Evolutionary conservation across 352 stramenopile species (phyloP), one percentile per base, ranked within the genome.

Genomic region (Pilasporangium apinafurcum): DNA sequence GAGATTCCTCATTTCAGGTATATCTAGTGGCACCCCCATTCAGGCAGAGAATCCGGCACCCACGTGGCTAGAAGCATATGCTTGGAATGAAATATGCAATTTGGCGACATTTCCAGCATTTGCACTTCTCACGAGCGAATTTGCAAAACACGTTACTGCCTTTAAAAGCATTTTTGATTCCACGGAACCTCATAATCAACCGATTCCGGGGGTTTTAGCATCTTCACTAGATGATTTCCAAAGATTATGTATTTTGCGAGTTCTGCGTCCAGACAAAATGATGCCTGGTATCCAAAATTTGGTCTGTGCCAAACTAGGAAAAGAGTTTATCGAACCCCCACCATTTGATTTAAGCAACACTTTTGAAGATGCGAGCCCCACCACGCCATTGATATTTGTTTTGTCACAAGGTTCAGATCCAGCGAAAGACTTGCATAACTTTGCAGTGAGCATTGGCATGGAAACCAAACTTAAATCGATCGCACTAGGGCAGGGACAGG

Each of bases 301-400:
- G 17, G 92, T 98, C 17, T 76, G 63, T 8, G 62, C 69, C 13
- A 83, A 95, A 34, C 69, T 98, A 1, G 92, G 92, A 6, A 60
- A 67, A 5, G 61, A 74, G 13, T 98, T 97, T 34, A 96, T 96
- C 14, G 88, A 98, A 62, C 86, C 85, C 3, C 92, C 92, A 4
- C 73, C 84, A 16, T 95, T 96, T 26, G 84, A 93, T 42, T 71
- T 98, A 43, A 83, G 76, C 24, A 88, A 92, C 22, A 92, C 95
- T 12, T 97, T 96, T 48, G 70, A 73, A 7, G 91, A 97, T 41
- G 84, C 94, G 17, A 92, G 76, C 8, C 69, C 90, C 13, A 78
- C 68, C 28, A 97, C 91, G 1, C 92, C 92, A 1, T 74, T 96
- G 16, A 97, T 98, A 26, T 98, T 98, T 35, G 86, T 98, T 24